Conservation (phyloP, 768 basidiomycete genomes). For the Suillus variegatus region DNA sequence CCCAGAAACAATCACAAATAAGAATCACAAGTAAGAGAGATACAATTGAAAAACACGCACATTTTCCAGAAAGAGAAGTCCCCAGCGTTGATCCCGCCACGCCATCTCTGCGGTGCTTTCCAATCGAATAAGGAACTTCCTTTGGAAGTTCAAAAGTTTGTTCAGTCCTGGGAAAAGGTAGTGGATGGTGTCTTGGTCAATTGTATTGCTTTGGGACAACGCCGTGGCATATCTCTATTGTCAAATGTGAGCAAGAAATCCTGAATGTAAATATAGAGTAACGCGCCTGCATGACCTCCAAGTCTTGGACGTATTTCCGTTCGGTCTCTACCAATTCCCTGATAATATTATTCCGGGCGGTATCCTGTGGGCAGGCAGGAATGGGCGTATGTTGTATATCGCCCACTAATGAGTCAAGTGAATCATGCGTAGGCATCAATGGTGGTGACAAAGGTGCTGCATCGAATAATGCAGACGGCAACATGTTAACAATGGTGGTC, state of each 20-base stretch:
- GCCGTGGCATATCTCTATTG: constrained; percentile 85
- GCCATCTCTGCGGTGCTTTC: constrained; percentile 83
- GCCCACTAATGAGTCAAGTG: constrained; percentile 55
- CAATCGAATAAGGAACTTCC: constrained; percentile 87
- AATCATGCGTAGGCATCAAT: constrained; percentile 54
- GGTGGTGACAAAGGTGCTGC: constrained; percentile 60
- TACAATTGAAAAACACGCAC: constrained; percentile 51
- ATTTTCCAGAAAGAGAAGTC: constrained; percentile 78
- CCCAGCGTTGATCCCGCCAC: constrained; percentile 89
- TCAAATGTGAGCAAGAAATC: constrained; percentile 17
- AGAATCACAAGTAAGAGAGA: constrained; percentile 22
- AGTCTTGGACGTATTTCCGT: constrained; percentile 93
- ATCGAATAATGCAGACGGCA: constrained; percentile 71
- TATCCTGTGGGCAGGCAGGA: constrained; percentile 59
- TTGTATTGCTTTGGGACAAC: constrained; percentile 76
- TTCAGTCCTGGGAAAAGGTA: constrained; percentile 93
- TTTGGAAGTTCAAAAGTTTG: constrained; percentile 95
- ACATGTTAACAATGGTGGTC: constrained; percentile 75
- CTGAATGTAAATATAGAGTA: constrained; percentile 11
- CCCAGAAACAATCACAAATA: constrained; percentile 19
- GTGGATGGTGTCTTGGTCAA: constrained; percentile 95
- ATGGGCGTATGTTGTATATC: constrained; percentile 42
- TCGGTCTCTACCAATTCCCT: constrained; percentile 94
- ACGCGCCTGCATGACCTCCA: constrained; percentile 93
- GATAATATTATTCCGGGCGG: constrained; percentile 74